A percentile compares a stretch with the other conserved stretches of the same genome.
Evolutionary conservation across 2,329 filamentous ascomycete species (phyloP).

Genomic region (Fusarium sacchari): DNA sequence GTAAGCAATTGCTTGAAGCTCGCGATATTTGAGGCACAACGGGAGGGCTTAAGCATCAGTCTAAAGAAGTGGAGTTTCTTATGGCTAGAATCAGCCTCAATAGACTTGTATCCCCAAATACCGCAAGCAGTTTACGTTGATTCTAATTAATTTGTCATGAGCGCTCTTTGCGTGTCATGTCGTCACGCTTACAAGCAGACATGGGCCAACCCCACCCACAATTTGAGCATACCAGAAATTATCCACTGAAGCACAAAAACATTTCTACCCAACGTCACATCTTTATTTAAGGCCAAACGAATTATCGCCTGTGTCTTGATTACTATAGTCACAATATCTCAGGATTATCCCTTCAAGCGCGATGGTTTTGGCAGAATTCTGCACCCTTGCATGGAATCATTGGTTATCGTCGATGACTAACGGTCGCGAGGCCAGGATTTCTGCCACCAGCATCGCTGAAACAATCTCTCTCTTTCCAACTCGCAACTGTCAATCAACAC

Average conservation of each 20-base stretch:
- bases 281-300: no score
- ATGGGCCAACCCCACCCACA: not conserved
- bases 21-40: not conserved
- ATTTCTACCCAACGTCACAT: not conserved
- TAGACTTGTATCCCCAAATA: accelerated
- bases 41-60: no score
- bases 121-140: accelerated
- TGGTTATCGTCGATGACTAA: not conserved
- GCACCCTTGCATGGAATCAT: not conserved
- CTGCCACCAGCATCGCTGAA: not conserved
- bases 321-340: no score
- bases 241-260: not conserved
- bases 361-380: not conserved
- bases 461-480: not conserved
- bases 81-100: accelerated
- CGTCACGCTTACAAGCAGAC: not conserved
- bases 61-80: accelerated
- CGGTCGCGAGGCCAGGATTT: not conserved
- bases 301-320: accelerated
- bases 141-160: not conserved
- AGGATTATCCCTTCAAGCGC: not conserved
- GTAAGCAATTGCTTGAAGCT: not conserved
- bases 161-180: no score
- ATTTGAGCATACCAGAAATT: not conserved
- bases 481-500: not conserved